Conservation (phyloP, 352 stramenopile species). For the Globisporangium takayamanum region DNA sequence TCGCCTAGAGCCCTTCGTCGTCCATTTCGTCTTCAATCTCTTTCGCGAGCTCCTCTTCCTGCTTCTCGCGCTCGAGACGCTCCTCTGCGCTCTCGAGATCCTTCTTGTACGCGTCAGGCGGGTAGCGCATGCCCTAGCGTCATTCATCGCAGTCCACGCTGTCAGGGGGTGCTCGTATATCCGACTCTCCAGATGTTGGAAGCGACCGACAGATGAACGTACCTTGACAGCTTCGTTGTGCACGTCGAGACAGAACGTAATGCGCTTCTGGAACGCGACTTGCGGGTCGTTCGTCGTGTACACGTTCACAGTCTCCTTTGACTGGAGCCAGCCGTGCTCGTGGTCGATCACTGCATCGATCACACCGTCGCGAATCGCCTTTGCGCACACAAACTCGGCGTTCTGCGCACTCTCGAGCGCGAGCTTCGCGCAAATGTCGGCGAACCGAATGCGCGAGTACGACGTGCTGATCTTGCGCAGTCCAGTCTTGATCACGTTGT, state of each 20-base stretch:
- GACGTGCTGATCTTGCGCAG: slow-evolving; percentile 95
- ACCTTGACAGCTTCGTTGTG: slow-evolving; percentile 98
- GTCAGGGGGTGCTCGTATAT: too few relatives aligned
- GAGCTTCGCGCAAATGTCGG: slow-evolving; percentile 92
- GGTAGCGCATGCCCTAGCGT: slow-evolving; percentile 92
- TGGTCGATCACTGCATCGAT: slow-evolving; percentile 98
- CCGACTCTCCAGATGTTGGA: neutral
- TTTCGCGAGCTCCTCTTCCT: slow-evolving; percentile 93
- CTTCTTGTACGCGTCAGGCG: slow-evolving; percentile 96
- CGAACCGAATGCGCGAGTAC: slow-evolving; percentile 89
- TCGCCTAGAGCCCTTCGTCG: slow-evolving; percentile 80
- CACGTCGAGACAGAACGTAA: slow-evolving; percentile 98
- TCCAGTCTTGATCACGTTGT: slow-evolving; percentile 99
- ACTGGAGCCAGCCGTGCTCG: slow-evolving; percentile 91
- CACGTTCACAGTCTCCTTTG: slow-evolving; percentile 82
- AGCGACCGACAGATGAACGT: neutral
- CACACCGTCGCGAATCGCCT: slow-evolving; percentile 97
- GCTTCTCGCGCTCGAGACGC: slow-evolving; percentile 88
- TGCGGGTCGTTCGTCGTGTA: slow-evolving; percentile 93
- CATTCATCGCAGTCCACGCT: too few relatives aligned
- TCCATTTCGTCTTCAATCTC: slow-evolving; percentile 96
- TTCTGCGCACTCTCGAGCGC: slow-evolving; percentile 89
- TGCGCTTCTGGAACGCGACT: slow-evolving; percentile 94
- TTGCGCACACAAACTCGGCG: slow-evolving; percentile 97
- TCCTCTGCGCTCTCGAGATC: slow-evolving; percentile 91